Conservation (phyloP, 169 alveolate species). For the Theileria luwenshuni region DNA sequence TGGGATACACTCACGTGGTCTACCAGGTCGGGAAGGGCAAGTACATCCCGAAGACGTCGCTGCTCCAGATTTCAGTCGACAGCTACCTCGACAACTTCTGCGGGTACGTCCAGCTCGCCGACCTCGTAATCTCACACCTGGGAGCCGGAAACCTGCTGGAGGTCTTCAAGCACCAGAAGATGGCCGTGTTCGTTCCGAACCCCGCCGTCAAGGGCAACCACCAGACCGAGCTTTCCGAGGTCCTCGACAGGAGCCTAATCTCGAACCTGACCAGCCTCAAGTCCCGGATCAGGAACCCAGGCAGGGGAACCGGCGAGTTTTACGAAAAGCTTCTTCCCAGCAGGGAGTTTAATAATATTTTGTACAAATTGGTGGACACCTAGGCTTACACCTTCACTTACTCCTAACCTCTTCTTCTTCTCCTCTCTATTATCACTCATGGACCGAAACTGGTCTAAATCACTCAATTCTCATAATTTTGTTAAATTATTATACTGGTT, state of each 20-base stretch:
- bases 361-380: background rate
- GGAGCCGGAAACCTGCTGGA: slow-evolving; percentile 87
- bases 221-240: slow-evolving; percentile 77
- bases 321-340: slow-evolving; percentile 43
- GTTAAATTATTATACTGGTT: no score
- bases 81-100: slow-evolving; percentile 67
- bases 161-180: slow-evolving; percentile 73
- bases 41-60: background rate
- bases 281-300: slow-evolving; percentile 24
- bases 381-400: no score
- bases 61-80: slow-evolving; percentile 32
- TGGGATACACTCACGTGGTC: slow-evolving; percentile 52
- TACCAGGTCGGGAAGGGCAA: slow-evolving; percentile 51
- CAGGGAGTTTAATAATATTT: background rate
- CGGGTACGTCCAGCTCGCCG: slow-evolving; percentile 61
- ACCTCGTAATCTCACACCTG: slow-evolving; percentile 81
- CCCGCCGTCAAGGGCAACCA: slow-evolving; percentile 78
- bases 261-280: slow-evolving; percentile 48
- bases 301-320: slow-evolving; percentile 42
- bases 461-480: no score
- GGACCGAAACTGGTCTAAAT: no score
- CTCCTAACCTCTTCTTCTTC: no score
- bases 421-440: no score
- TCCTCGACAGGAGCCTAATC: slow-evolving; percentile 38
- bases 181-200: slow-evolving; percentile 81